phyloP scores from a whole-genome alignment of 352 stramenopile species.

The Thalassiosira mediterranea region DNA sequence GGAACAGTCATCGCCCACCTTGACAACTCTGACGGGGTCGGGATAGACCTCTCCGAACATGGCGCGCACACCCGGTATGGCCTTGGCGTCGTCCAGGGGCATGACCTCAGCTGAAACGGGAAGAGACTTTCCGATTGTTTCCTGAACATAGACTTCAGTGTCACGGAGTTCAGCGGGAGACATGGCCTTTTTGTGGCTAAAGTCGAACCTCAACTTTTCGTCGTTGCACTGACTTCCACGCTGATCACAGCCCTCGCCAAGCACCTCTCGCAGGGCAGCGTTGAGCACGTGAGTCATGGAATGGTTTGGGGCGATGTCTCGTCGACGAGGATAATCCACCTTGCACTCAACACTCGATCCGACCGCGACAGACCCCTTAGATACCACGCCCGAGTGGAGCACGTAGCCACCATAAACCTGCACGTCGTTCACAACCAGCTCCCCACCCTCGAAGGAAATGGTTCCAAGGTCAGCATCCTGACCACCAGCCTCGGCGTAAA shows the following conservation, averaged over 20 bases:
- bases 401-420: conserved; percentile 96
- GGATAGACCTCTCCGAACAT: conserved; percentile 99
- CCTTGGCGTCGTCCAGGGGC: conserved; percentile 91
- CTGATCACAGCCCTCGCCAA: conserved; percentile 95
- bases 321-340: conserved; percentile 94
- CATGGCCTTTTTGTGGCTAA: conserved; percentile 95
- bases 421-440: conserved; percentile 88
- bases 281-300: conserved; percentile 99
- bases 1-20: conserved; percentile 93
- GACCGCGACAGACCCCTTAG: conserved; percentile 76
- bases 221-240: conserved; percentile 96
- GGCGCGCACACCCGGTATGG: conserved; percentile 94
- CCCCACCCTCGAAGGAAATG: conserved; percentile 72
- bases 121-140: conserved; percentile 88
- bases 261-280: conserved; percentile 93
- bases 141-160: conserved; percentile 87
- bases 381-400: conserved; percentile 90
- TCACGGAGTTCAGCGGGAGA: conserved; percentile 89
- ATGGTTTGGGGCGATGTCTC: conserved; percentile 96
- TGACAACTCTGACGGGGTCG: conserved; percentile 97
- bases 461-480: conserved; percentile 94
- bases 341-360: conserved; percentile 87
- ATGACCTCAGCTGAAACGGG: conserved; percentile 88
- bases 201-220: conserved; percentile 98
- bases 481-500: conserved; percentile 97